Conservation (phyloP, 768 basidiomycete species). For the Chiua virens region DNA sequence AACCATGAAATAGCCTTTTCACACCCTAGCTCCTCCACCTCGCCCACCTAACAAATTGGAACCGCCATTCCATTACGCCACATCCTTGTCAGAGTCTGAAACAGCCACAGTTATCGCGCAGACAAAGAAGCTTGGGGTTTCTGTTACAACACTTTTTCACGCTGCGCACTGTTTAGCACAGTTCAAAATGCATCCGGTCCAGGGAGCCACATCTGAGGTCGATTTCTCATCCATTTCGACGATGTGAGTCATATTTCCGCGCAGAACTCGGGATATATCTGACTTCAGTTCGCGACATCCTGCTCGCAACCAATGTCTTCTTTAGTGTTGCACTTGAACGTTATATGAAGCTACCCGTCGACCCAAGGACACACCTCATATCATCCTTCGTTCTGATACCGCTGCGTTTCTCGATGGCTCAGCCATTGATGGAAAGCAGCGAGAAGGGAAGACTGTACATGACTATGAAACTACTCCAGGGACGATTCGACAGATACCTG, state of each 20-base stretch:
- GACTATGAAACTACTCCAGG: slow-evolving; percentile 13
- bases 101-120: slow-evolving; percentile 10
- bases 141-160: slow-evolving; percentile 18
- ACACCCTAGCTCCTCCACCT: slow-evolving; percentile 7
- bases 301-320: no score
- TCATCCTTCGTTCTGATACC: slow-evolving; percentile 15
- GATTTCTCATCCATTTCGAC: slow-evolving; percentile 11
- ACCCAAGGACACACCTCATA: slow-evolving; percentile 20
- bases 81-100: slow-evolving; percentile 3
- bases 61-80: slow-evolving; percentile 5
- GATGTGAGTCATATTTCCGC: slow-evolving; percentile 7
- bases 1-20: slow-evolving; percentile 4
- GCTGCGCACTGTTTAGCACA: slow-evolving; percentile 24
- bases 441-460: slow-evolving; percentile 11
- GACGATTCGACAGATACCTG: slow-evolving; percentile 12
- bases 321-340: slow-evolving; percentile 5
- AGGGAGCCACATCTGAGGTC: slow-evolving; percentile 8
- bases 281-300: neutral
- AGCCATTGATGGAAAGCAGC: neutral
- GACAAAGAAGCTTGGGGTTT: slow-evolving; percentile 10
- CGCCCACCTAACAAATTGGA: slow-evolving; percentile 7
- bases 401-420: slow-evolving; percentile 16
- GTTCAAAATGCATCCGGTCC: slow-evolving; percentile 21
- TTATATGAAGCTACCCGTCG: slow-evolving; percentile 14
- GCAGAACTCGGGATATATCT: no score